Evolutionary conservation across 2,329 filamentous ascomycete species (phyloP), one percentile per base, ranked within the genome.

Genomic region (Dactylellina haptotyla): DNA sequence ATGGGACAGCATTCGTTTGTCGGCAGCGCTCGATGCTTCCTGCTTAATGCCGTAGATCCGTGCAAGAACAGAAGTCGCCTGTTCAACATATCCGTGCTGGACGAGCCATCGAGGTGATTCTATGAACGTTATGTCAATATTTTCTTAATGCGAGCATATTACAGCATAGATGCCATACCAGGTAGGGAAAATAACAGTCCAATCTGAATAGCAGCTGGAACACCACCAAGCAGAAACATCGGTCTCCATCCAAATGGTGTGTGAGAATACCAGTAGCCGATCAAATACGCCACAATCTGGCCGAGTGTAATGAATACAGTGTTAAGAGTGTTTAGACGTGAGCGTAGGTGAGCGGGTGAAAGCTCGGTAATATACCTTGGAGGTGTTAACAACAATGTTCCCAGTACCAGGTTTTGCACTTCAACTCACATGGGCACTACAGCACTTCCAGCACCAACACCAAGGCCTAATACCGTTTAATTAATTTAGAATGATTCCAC

Each of bases 21-120:
- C 69, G 6, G 61, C 53, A 8, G 45, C 61, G 23, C 62, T 66
- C 0, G 69, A 56, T 8, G 62, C 28, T 10, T 59, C 61, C 26
- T 48, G 54, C 5, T 50, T 56, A 28, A 73, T 77, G 2, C 87
- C 87, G 69, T 90, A 89, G 1, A 93, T 87, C 73, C 84, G 87
- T 30, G 80, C 83, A 16, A 97, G 82, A 1, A 97, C 87, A 2
- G 77, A 78, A 74, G 85, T 85, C 2, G 93, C 94, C 72, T 86
- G 85, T 2, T 83, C 82, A 2, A 85, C 84, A 51, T 85, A 83
- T 0, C 88, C 89, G 2, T 85, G 87, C 79, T 88, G 89, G 18
- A 96, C 88, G 20, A 97, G 84, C 90, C 92, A 97, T 23, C 94
- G 85, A 32, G 94, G 94, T 10, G 91, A 96, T 81, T 98, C 94